A percentile compares a stretch with the other conserved stretches of the same genome.
phyloP scores from a whole-genome alignment of 306 rosid species.

The Erythrophleum fordii region DNA sequence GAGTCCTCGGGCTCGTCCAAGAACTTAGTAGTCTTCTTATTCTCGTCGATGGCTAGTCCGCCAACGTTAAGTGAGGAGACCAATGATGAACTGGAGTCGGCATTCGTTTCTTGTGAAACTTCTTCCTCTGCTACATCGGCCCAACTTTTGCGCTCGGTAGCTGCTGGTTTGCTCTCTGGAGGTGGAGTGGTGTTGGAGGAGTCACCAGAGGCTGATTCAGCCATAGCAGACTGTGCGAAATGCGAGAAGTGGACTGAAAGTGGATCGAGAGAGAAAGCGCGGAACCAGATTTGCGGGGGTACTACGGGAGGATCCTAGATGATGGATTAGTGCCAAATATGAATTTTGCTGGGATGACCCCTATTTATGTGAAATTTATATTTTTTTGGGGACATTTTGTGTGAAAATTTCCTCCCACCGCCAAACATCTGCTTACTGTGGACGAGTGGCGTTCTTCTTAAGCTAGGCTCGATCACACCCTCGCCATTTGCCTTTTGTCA shows the following conservation, averaged over 20 bases:
- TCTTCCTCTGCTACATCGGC: conserved; percentile 65
- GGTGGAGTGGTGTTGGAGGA: conserved; percentile 1
- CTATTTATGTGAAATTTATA: not conserved
- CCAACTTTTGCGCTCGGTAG: conserved; percentile 50
- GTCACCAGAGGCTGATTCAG: conserved; percentile 27
- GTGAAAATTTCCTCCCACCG: no score
- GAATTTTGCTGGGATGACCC: not conserved
- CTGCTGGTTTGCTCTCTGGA: conserved; percentile 18
- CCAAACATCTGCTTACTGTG: no score
- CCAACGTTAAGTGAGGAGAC: conserved; percentile 47
- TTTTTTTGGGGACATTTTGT: no score
- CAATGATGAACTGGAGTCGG: conserved; percentile 30
- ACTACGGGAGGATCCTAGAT: no score
- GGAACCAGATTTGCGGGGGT: not conserved
- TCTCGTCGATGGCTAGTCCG: conserved; percentile 54
- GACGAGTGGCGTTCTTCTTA: no score
- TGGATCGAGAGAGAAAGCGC: not conserved
- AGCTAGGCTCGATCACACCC: no score
- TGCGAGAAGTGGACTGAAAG: not conserved
- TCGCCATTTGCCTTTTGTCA: no score
- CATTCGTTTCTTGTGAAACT: conserved; percentile 36
- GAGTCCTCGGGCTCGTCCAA: conserved; percentile 89
- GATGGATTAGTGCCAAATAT: no score
- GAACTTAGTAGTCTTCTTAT: conserved; percentile 36
- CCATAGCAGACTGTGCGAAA: not conserved